phyloP scores from a whole-genome alignment of 805 yeast genomes.

The Kodamaea jinghongensis region DNA sequence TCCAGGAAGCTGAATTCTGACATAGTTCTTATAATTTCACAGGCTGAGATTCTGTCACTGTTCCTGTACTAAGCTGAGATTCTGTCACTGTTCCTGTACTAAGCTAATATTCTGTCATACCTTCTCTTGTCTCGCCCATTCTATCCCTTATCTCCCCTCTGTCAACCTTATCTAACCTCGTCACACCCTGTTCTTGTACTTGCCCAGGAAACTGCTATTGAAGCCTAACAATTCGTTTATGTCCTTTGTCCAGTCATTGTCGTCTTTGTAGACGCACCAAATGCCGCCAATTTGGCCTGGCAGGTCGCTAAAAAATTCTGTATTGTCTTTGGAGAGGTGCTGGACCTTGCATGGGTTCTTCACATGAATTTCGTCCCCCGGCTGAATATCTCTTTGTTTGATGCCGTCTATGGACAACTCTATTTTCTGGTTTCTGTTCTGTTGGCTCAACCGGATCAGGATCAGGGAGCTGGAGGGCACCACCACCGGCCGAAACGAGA shows the following conservation, averaged over 20 bases:
- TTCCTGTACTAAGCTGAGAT: too few relatives aligned
- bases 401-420: slow-evolving; percentile 83
- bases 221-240: slow-evolving; percentile 86
- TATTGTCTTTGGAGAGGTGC: slow-evolving; percentile 13
- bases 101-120: too few relatives aligned
- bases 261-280: slow-evolving; percentile 82
- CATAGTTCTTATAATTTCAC: too few relatives aligned
- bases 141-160: not conserved
- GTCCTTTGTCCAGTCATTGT: slow-evolving; percentile 90
- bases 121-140: not conserved
- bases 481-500: slow-evolving; percentile 85
- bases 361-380: slow-evolving; percentile 80
- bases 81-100: too few relatives aligned
- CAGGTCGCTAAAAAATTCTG: slow-evolving; percentile 14
- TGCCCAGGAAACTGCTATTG: slow-evolving; percentile 72
- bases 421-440: slow-evolving; percentile 37
- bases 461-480: slow-evolving; percentile 79
- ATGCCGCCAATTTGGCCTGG: slow-evolving; percentile 49
- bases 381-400: slow-evolving; percentile 61
- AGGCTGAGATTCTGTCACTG: too few relatives aligned
- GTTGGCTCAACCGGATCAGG: slow-evolving; percentile 55
- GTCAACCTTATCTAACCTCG: not conserved
- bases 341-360: slow-evolving; percentile 6
- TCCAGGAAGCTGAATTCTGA: too few relatives aligned
- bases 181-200: slow-evolving; percentile 1